Evolutionary conservation across 2,329 filamentous ascomycete genomes (phyloP), one percentile per base, ranked within the genome.

Genomic region (Fusarium redolens): DNA sequence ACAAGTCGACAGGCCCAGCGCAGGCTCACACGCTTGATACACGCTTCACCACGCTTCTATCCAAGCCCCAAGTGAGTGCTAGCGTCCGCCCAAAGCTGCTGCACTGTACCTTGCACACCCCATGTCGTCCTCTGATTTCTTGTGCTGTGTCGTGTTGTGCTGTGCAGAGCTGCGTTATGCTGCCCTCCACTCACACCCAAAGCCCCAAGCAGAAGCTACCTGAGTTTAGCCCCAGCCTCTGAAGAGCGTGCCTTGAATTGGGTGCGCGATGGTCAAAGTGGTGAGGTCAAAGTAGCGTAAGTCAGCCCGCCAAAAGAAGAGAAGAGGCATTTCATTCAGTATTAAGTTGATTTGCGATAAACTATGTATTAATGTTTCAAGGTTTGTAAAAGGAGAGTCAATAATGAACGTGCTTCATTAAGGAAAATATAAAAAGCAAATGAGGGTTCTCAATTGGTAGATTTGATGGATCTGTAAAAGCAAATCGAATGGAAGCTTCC

Each of bases 231-330:
- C 50, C 72, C 67, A 72, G 61, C 71, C 73, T 65, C 71, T 68
- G 48, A 68, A 48, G 52, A 74, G 59, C 66, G 71, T 76, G 55
- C 67, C 68, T 73, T 76, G 73, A 57, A 72, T 75, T 65, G 67
- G 59, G 43, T 68, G 35, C 63, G 41, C 28, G 35, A 67, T 60
- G 64, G 30, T 47, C 63, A 35, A 30, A 65, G 61, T 69, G 66
- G 45, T 72, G 71, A 74, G 71, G 71, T 61, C 59, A 69, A 71
- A 48, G 58, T 56, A 67, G 51, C 48, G 63, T 64, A 72, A 48
- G 35, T 55, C 69, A 68, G 38, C 55, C 64, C 55, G 54, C 57
- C 56, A 59, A 45, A 45, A 45, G 22, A 50, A 60, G 50, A 41
- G 59, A 61, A 57, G 52, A 60, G 33, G 14, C 40, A 60, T 35